Conservation (phyloP, 2,329 filamentous ascomycete species). For the Aspergillus quadricinctus region DNA sequence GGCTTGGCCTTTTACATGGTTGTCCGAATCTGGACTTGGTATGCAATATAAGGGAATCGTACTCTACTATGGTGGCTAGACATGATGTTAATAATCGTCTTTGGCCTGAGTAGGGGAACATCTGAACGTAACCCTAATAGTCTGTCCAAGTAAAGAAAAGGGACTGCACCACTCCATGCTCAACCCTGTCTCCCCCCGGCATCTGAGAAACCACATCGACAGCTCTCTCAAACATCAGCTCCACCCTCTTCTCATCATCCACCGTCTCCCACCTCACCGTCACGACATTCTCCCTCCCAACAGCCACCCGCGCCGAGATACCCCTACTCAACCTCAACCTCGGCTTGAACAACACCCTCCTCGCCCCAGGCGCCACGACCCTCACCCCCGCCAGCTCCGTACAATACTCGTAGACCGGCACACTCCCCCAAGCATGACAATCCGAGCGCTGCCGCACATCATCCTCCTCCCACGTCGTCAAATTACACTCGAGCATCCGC, state of each 20-base stretch:
- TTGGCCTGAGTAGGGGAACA: no score
- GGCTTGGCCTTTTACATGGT: no score
- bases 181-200: constrained; percentile 7
- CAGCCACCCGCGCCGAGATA: constrained; percentile 14
- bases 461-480: constrained; percentile 43
- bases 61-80: no score
- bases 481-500: constrained; percentile 33
- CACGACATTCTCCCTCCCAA: constrained; percentile 21
- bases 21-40: no score
- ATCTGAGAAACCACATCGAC: constrained; percentile 16
- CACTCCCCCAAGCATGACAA: constrained; percentile 44
- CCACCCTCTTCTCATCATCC: constrained; percentile 8
- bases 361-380: constrained; percentile 11
- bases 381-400: constrained; percentile 31
- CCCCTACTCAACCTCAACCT: constrained; percentile 10
- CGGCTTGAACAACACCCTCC: constrained; percentile 17
- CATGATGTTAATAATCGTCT: no score
- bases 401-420: constrained; percentile 41
- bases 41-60: no score
- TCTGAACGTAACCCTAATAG: neutral
- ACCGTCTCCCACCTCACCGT: constrained; percentile 13
- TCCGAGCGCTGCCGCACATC: constrained; percentile 41
- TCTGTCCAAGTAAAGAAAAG: neutral
- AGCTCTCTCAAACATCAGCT: constrained; percentile 14
- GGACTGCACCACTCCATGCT: constrained; percentile 15